phyloP scores from a whole-genome alignment of 768 basidiomycete genomes.

The Rhodotorula sphaerocarpa region DNA sequence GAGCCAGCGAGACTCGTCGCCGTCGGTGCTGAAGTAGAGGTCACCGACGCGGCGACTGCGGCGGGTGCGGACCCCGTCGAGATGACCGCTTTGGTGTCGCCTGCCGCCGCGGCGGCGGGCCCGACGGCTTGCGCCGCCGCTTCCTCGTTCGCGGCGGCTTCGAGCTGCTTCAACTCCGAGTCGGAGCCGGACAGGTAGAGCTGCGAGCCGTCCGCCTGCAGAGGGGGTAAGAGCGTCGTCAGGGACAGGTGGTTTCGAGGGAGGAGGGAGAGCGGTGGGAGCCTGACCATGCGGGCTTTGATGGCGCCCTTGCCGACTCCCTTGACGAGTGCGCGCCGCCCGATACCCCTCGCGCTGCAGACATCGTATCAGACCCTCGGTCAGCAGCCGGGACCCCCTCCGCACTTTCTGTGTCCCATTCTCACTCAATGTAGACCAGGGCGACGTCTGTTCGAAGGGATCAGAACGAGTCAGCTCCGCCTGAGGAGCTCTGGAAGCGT shows the following conservation, averaged over 20 bases:
- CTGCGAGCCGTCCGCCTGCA: conserved; percentile 23
- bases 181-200: conserved; percentile 8
- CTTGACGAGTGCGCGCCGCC: conserved; percentile 42
- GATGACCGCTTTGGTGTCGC: not conserved
- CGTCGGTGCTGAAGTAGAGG: too few relatives aligned
- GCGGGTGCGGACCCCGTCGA: not conserved
- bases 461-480: not conserved
- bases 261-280: not conserved
- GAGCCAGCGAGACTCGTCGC: too few relatives aligned
- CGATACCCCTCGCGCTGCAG: conserved; percentile 41
- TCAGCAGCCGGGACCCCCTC: not conserved
- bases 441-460: conserved; percentile 40
- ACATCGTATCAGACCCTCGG: too few relatives aligned
- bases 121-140: not conserved
- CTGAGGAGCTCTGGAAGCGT: too few relatives aligned
- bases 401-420: not conserved
- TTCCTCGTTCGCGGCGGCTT: not conserved
- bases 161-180: conserved; percentile 22
- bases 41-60: not conserved
- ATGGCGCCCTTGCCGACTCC: conserved; percentile 30
- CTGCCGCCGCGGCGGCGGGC: not conserved
- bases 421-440: conserved; percentile 43
- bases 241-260: too few relatives aligned
- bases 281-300: conserved; percentile 28
- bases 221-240: too few relatives aligned